phyloP scores from a whole-genome alignment of 2,329 filamentous ascomycete species.

The Diaporthe amygdali region DNA sequence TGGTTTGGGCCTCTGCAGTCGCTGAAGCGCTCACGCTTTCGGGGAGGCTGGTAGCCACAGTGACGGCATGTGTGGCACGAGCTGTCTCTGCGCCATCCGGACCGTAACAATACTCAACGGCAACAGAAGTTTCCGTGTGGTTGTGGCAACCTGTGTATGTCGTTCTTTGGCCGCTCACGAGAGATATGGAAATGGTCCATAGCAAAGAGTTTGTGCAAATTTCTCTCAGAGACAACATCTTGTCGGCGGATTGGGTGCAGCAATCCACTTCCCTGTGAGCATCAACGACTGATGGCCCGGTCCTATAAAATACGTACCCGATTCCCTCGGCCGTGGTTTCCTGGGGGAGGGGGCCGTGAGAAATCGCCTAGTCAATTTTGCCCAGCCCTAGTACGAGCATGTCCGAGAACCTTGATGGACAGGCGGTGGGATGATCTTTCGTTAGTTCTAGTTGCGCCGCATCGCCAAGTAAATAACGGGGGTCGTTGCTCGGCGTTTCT shows the following conservation, averaged over 20 bases:
- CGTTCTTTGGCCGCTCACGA: conserved; percentile 1
- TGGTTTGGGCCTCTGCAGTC: not conserved
- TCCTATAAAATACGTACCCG: not conserved
- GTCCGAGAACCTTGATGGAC: not conserved
- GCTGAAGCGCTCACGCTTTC: conserved; percentile 2
- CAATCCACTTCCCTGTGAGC: not conserved
- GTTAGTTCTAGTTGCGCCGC: conserved; percentile 2
- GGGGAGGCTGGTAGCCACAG: not conserved
- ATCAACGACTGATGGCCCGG: not conserved
- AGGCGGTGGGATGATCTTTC: conserved; percentile 3
- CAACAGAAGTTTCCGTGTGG: conserved; percentile 37
- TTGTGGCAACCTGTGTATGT: conserved; percentile 52
- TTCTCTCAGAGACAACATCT: not conserved
- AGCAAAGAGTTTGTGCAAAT: not conserved
- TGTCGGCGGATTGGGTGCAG: not conserved
- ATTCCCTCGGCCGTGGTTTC: not conserved
- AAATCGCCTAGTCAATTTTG: not conserved
- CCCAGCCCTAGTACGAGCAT: not conserved
- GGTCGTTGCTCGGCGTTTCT: not conserved
- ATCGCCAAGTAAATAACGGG: conserved; percentile 1
- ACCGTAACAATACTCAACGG: not conserved
- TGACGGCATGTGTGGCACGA: not conserved
- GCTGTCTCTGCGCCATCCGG: conserved; percentile 3
- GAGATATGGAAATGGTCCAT: not conserved
- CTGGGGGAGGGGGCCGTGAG: not conserved